Percentiles rank a stretch among this genome's conserved stretches.
Conservation (phyloP, 495 filamentous ascomycete genomes). For the Hypoxylon subgilvum region DNA sequence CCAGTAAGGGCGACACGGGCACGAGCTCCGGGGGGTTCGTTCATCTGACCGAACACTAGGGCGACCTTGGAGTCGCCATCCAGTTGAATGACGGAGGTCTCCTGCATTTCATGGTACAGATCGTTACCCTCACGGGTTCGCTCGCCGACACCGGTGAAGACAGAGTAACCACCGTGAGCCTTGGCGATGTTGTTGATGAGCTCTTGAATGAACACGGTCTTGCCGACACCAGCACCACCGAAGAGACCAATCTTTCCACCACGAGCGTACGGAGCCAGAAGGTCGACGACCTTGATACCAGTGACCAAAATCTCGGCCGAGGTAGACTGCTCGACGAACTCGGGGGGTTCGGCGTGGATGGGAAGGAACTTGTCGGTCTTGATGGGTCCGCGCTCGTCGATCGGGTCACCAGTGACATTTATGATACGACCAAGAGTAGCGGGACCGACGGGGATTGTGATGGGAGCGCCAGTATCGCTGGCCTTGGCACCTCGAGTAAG, state of each 20-base stretch:
- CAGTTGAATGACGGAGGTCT: conserved; percentile 98
- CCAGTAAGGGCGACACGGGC: conserved; percentile 98
- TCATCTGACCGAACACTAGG: conserved; percentile 99
- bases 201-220: conserved; percentile 99
- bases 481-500: conserved; percentile 87
- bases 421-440: conserved; percentile 98
- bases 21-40: conserved; percentile 99
- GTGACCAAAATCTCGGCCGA: conserved; percentile 94
- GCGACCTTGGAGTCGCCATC: conserved; percentile 99
- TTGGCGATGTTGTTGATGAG: conserved; percentile 99
- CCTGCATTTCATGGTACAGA: conserved; percentile 99
- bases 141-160: conserved; percentile 99
- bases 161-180: conserved; percentile 99
- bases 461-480: conserved; percentile 89
- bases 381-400: conserved; percentile 98
- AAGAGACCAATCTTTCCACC: conserved; percentile 99
- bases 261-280: conserved; percentile 98
- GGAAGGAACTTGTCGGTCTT: conserved; percentile 84
- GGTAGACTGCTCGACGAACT: conserved; percentile 93
- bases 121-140: conserved; percentile 99
- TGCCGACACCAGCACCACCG: conserved; percentile 99
- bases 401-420: conserved; percentile 99
- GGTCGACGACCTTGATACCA: conserved; percentile 99
- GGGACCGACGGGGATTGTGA: conserved; percentile 95
- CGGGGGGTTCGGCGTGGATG: conserved; percentile 92